Conservation (phyloP, 208 protist species). For the Borovskyia barvae region DNA sequence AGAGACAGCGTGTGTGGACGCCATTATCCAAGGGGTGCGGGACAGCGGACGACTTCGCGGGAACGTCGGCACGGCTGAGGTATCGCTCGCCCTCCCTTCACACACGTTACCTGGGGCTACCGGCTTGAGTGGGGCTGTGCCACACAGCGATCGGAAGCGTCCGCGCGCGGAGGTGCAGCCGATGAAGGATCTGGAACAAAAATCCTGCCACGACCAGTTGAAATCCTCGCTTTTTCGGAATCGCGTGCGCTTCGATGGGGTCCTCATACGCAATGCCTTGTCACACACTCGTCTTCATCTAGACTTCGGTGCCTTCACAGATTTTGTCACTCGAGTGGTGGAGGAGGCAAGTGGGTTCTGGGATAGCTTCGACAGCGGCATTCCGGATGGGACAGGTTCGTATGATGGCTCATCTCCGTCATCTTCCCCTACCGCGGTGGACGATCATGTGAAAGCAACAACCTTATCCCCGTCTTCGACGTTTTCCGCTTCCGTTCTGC, state of each 20-base stretch:
- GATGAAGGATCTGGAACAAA: too few relatives aligned
- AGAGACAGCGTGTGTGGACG: constrained; percentile 3
- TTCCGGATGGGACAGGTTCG: background rate
- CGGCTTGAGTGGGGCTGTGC: background rate
- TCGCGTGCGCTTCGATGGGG: constrained; percentile 5
- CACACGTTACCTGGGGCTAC: background rate
- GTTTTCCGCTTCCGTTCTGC: background rate
- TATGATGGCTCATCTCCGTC: background rate
- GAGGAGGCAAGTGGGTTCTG: constrained; percentile 35
- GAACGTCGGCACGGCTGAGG: constrained; percentile 18
- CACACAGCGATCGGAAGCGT: constrained; percentile 3
- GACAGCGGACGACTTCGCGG: background rate
- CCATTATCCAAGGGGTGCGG: background rate
- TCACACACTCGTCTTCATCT: constrained; percentile 54
- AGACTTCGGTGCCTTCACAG: constrained; percentile 46
- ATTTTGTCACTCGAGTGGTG: constrained; percentile 39
- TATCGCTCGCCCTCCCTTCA: background rate
- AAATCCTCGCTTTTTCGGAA: background rate
- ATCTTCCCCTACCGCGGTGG: background rate
- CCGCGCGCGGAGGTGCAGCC: background rate
- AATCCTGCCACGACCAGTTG: background rate
- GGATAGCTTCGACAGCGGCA: constrained; percentile 30
- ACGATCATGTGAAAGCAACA: background rate
- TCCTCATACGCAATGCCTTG: constrained; percentile 56
- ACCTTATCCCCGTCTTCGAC: background rate